Evolutionary conservation across 306 rosid genomes (phyloP).

Genomic region (Phaseolus lunatus): DNA sequence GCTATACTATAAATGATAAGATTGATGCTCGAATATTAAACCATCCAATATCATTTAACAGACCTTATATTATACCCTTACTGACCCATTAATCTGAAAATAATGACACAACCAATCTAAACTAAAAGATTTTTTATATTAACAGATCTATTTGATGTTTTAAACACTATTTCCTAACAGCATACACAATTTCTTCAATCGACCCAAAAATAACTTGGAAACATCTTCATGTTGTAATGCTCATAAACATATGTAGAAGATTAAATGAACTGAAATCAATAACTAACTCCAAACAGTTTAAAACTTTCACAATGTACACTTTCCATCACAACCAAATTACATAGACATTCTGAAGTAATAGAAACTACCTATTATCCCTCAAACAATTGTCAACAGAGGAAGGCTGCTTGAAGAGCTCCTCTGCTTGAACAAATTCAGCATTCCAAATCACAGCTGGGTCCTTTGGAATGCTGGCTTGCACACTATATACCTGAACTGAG

Average conservation of each 20-base stretch:
- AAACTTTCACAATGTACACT: slow-evolving; percentile 7
- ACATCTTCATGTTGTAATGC: background rate
- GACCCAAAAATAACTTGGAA: background rate
- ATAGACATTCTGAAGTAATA: slow-evolving; percentile 20
- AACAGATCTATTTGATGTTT: no score
- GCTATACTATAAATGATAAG: no score
- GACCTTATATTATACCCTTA: no score
- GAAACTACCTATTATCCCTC: slow-evolving; percentile 85
- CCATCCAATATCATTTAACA: no score
- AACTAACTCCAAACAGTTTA: background rate
- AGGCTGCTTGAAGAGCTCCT: slow-evolving; percentile 89
- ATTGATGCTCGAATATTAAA: no score
- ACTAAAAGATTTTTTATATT: no score
- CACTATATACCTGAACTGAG: slow-evolving; percentile 92
- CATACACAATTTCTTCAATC: slow-evolving; percentile 1
- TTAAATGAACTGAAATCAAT: slow-evolving; percentile 19
- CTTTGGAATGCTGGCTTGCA: slow-evolving; percentile 91
- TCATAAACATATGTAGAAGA: slow-evolving; percentile 1
- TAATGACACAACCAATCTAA: no score
- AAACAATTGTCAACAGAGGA: slow-evolving; percentile 72
- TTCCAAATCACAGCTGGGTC: slow-evolving; percentile 94
- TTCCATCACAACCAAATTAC: background rate
- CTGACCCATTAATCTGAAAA: no score
- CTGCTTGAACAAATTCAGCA: slow-evolving; percentile 92
- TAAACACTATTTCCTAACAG: background rate